Evolutionary conservation across 2,329 filamentous ascomycete species (phyloP).

Genomic region (Cladosporium oxysporum): DNA sequence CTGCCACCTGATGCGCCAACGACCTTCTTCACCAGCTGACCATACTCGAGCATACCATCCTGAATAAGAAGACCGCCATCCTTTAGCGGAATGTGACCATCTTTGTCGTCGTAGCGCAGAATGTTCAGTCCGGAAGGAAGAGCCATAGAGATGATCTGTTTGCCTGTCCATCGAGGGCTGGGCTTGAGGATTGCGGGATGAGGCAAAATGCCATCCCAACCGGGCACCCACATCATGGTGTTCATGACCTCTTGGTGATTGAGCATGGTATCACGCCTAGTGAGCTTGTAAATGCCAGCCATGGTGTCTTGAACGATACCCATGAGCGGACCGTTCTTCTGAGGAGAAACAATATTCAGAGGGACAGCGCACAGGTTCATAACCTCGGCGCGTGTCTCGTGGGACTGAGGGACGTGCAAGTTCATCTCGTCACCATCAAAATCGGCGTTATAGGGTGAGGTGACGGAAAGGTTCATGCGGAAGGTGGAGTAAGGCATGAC

Average conservation of each 20-base stretch:
- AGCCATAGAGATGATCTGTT: slow-evolving; percentile 93
- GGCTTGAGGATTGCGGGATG: slow-evolving; percentile 93
- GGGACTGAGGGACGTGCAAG: slow-evolving; percentile 95
- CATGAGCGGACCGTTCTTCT: slow-evolving; percentile 96
- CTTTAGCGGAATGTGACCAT: slow-evolving; percentile 43
- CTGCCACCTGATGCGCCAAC: slow-evolving; percentile 88
- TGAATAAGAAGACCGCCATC: slow-evolving; percentile 74
- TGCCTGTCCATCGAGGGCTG: slow-evolving; percentile 91
- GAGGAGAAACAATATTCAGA: slow-evolving; percentile 95
- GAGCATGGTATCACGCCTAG: slow-evolving; percentile 86
- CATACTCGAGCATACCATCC: slow-evolving; percentile 85
- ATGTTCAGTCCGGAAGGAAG: slow-evolving; percentile 84
- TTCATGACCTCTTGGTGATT: slow-evolving; percentile 94
- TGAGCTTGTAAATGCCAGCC: slow-evolving; percentile 96
- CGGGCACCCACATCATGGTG: slow-evolving; percentile 93
- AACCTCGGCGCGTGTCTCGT: slow-evolving; percentile 94
- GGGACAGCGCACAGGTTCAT: slow-evolving; percentile 97
- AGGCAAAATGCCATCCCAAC: slow-evolving; percentile 95
- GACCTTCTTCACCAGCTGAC: slow-evolving; percentile 88
- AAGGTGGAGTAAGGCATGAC: slow-evolving; percentile 99
- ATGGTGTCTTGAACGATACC: slow-evolving; percentile 99
- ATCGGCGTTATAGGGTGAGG: slow-evolving; percentile 98
- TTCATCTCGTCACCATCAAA: slow-evolving; percentile 99
- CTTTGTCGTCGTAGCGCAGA: slow-evolving; percentile 53
- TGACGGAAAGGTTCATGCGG: slow-evolving; percentile 94